A percentile compares a stretch with the other conserved stretches of the same genome.
Conservation (phyloP, 2,329 filamentous ascomycete species). For the Dactylellina parvicollis region DNA sequence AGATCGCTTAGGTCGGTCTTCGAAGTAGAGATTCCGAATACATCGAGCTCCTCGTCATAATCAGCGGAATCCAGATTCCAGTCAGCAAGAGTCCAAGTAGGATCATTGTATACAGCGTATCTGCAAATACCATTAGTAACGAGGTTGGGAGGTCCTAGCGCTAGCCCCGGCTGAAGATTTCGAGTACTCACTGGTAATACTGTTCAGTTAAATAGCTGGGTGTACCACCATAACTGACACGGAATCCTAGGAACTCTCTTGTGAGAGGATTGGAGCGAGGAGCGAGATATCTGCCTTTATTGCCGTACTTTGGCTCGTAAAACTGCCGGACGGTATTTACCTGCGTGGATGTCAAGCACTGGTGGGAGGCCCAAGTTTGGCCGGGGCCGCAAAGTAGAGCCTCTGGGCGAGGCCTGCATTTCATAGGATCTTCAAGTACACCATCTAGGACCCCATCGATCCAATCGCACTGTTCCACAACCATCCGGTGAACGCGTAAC, state of each 20-base stretch:
- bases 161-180: neutral
- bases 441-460: conserved; percentile 66
- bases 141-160: neutral
- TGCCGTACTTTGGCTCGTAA: conserved; percentile 60
- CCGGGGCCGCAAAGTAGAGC: conserved; percentile 59
- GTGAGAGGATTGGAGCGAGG: conserved; percentile 46
- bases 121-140: conserved; percentile 59
- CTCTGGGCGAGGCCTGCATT: conserved; percentile 60
- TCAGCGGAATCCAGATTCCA: conserved; percentile 62
- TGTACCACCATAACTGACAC: conserved; percentile 16
- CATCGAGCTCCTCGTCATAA: conserved; percentile 57
- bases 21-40: conserved; percentile 62
- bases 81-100: conserved; percentile 61
- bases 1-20: conserved; percentile 62
- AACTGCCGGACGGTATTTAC: conserved; percentile 59
- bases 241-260: conserved; percentile 32
- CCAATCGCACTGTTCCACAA: conserved; percentile 65
- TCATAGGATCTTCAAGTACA: conserved; percentile 61
- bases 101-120: conserved; percentile 63
- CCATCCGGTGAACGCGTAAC: conserved; percentile 60
- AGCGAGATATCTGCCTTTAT: conserved; percentile 59
- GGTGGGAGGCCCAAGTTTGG: conserved; percentile 24
- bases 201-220: conserved; percentile 14
- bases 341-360: conserved; percentile 59
- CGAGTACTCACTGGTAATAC: conserved; percentile 32